Evolutionary conservation across 441 rosid genomes (phyloP).

Genomic region (Omphalea diandra): DNA sequence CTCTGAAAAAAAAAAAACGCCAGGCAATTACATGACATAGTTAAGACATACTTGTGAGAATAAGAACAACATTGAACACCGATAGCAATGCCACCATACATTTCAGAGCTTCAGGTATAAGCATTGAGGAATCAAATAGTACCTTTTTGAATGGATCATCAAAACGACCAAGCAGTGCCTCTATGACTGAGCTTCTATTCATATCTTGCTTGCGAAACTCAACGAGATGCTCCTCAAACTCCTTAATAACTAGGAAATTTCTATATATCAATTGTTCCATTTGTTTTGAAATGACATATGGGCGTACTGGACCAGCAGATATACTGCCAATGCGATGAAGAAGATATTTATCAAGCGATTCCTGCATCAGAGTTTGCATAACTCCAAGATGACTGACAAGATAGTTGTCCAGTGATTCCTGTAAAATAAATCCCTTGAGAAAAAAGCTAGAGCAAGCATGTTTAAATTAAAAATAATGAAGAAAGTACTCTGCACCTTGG

Average conservation of each 20-base stretch:
- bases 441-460: constrained; percentile 22
- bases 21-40: no score
- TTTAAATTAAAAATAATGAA: constrained; percentile 16
- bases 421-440: constrained; percentile 33
- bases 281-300: constrained; percentile 47
- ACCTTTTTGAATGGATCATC: constrained; percentile 58
- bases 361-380: constrained; percentile 42
- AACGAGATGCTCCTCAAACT: constrained; percentile 55
- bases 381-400: constrained; percentile 48
- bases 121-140: constrained; percentile 13
- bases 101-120: background rate
- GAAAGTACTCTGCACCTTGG: constrained; percentile 61
- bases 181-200: constrained; percentile 47
- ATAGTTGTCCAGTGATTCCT: constrained; percentile 76
- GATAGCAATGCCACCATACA: background rate
- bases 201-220: constrained; percentile 37
- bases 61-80: background rate
- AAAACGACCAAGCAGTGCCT: constrained; percentile 52
- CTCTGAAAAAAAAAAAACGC: constrained; percentile 69
- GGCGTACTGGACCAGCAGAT: constrained; percentile 33
- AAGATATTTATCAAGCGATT: constrained; percentile 57
- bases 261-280: constrained; percentile 45
- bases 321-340: constrained; percentile 43
- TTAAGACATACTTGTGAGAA: background rate
- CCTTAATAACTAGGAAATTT: constrained; percentile 62